Evolutionary conservation across 2,329 filamentous ascomycete species (phyloP), one percentile per base, ranked within the genome.

Genomic region (Xylariaceae sp.): DNA sequence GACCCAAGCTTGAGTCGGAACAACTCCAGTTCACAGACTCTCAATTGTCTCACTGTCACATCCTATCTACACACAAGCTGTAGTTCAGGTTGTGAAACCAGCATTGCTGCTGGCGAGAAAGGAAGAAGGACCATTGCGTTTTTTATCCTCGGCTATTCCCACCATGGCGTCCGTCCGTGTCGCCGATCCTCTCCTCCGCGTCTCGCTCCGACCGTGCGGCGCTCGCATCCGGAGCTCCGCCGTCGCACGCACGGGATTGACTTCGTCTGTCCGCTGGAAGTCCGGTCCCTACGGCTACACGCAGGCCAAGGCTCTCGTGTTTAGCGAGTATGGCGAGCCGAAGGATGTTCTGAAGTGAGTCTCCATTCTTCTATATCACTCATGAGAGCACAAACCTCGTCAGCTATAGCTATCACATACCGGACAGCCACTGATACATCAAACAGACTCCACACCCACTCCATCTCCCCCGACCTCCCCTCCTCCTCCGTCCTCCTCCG

Each of bases 231-330:
- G 37, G 10, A 48, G 30, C 4, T 5, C 51, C 8, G 15, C 18
- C 5, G 8, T 51, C 13, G 56, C 34, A 15, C 11, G 30, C 65
- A 64, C 49, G 8, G 42, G 35, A 0, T 13, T 55, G 47, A 35
- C 53, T 4, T 23, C 53, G 4, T 63, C 72, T 15, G 71, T 74
- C 56, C 79, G 82, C 50, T 71, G 72, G 72, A 83, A 82, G 70
- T 85, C 82, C 3, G 83, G 82, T 0, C 82, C 84, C 0, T 92
- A 90, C 72, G 90, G 90, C 68, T 94, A 94, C 76, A 90, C 88
- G 48, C 89, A 93, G 75, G 87, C 89, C 64, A 92, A 92, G 77
- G 84, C 88, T n/a, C 84, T 94, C 65, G 85, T 89, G 51, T 91
- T 90, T 73, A 83, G 84, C 47, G 80, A 87, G 62, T 85, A 87